Conservation (phyloP, 2,329 filamentous ascomycete species). For the Aspergillus sp. region DNA sequence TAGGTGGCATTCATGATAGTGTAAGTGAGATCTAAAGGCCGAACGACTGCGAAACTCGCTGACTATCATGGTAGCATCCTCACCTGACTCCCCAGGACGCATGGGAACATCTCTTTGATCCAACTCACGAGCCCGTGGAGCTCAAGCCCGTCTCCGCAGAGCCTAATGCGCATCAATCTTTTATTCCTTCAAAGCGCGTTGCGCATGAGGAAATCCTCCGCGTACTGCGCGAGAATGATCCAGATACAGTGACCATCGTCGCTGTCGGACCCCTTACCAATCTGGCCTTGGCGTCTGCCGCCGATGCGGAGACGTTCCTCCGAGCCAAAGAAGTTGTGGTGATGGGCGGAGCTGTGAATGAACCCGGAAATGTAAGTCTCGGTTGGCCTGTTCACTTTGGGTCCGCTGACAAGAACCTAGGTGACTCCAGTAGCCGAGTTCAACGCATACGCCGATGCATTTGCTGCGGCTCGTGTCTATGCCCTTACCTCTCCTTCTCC, state of each 20-base stretch:
- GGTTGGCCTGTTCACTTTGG: neutral
- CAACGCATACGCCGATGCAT: conserved; percentile 88
- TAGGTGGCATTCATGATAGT: conserved; percentile 71
- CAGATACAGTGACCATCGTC: conserved; percentile 84
- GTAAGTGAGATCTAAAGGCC: conserved; percentile 34
- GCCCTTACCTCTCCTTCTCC: conserved; percentile 77
- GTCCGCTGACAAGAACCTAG: conserved; percentile 23
- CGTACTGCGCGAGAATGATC: conserved; percentile 78
- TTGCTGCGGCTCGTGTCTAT: conserved; percentile 76
- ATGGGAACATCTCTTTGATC: conserved; percentile 71
- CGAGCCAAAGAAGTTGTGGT: conserved; percentile 88
- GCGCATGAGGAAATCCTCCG: conserved; percentile 90
- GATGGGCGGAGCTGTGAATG: conserved; percentile 86
- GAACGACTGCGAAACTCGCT: neutral
- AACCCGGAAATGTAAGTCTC: conserved; percentile 75
- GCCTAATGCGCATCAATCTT: conserved; percentile 55
- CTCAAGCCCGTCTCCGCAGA: conserved; percentile 53
- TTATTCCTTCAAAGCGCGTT: conserved; percentile 73
- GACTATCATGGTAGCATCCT: conserved; percentile 60
- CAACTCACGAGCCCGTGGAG: conserved; percentile 46
- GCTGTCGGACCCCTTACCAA: conserved; percentile 94
- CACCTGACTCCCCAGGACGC: conserved; percentile 75
- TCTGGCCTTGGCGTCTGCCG: conserved; percentile 81
- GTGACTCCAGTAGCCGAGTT: conserved; percentile 85
- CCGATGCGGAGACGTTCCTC: conserved; percentile 88